Base-by-base conservation (phyloP, 768 basidiomycete genomes). In the Termitomyces sp. region DNA sequence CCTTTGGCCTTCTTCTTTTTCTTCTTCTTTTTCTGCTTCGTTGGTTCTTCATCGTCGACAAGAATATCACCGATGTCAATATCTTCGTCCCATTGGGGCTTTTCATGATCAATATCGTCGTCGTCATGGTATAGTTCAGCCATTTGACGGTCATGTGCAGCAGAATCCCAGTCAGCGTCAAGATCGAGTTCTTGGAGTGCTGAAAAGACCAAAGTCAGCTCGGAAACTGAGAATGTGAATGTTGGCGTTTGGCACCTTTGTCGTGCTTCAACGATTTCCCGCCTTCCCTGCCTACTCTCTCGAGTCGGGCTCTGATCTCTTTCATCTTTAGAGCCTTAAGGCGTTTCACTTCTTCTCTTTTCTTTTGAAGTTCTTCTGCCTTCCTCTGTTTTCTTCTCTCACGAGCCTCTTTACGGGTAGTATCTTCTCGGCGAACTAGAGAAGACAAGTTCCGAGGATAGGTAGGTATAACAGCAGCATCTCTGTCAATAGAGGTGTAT, bases 81-180 rank as follows among this genome's bases (percentile, higher is more conserved):
- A 64, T 97, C 94, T 60, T 97, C 91, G 43, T 91, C 88, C 96
- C 96, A 99, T 0, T 75, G 72, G 3, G 97, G 97, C 72, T 96
- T 96, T 61, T 70, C 69, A 13, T 61, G 70, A 44, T 69, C 70
- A 16, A 46, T 70, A 32, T 62, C 69, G 36, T 76, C 78, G 3
- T 81, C 82, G 26, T 76, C 77, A 12, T 75, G 83, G 65, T 94
- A 92, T 26, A 98, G 68, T 22, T 77, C 80, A 0, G 81, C 77
- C 88, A 99, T 94, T 68, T 92, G 90, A 36, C 70, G 72, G 62
- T 97, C 94, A 66, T 97, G 92, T 56, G 83, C 82, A 12, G 80
- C 84, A 13, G 92, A 88, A 65, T 98, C 93, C 89, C 92, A 98
- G 46, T 98, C 94, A 1, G 85, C 92, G 12, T 98, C 94, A 6